phyloP scores from a whole-genome alignment of 2,329 filamentous ascomycete species.

The Pezicula rhizophila region DNA sequence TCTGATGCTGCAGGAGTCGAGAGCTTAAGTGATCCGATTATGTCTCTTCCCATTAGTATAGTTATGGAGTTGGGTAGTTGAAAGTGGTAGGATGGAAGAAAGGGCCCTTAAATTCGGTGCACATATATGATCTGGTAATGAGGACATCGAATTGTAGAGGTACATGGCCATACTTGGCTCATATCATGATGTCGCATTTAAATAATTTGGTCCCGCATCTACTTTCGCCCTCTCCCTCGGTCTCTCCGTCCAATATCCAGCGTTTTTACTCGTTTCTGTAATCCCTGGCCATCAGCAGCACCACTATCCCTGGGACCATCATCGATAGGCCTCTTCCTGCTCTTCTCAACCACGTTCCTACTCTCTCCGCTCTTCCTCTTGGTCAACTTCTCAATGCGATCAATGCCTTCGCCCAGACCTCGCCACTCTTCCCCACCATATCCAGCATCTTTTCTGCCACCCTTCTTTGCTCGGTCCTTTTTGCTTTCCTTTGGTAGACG shows the following conservation, averaged over 20 bases:
- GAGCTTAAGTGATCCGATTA: background rate
- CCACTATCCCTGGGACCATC: conserved; percentile 67
- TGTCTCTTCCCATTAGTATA: too few relatives aligned
- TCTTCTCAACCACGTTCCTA: conserved; percentile 65
- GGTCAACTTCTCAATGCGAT: conserved; percentile 80
- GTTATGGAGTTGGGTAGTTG: too few relatives aligned
- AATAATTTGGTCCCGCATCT: background rate
- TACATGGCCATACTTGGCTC: too few relatives aligned
- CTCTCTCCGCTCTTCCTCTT: conserved; percentile 54
- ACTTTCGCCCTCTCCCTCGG: conserved; percentile 21
- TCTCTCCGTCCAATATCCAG: conserved; percentile 34
- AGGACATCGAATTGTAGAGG: too few relatives aligned
- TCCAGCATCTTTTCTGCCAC: conserved; percentile 41
- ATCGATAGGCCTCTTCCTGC: conserved; percentile 72
- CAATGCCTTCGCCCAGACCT: conserved; percentile 74
- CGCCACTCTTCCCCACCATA: conserved; percentile 95
- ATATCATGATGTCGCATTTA: too few relatives aligned
- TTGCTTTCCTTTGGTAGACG: conserved; percentile 82
- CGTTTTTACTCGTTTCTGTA: conserved; percentile 62
- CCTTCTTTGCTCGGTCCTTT: conserved; percentile 71
- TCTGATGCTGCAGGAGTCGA: background rate
- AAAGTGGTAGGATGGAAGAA: too few relatives aligned
- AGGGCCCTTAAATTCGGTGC: too few relatives aligned
- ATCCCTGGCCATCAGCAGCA: conserved; percentile 61
- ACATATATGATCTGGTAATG: too few relatives aligned